These are phyloP conservation scores for Austropuccinia psidii DNA, from an alignment of 1,284 basidiomycete genomes.

Conservation along the genomic window DNA sequence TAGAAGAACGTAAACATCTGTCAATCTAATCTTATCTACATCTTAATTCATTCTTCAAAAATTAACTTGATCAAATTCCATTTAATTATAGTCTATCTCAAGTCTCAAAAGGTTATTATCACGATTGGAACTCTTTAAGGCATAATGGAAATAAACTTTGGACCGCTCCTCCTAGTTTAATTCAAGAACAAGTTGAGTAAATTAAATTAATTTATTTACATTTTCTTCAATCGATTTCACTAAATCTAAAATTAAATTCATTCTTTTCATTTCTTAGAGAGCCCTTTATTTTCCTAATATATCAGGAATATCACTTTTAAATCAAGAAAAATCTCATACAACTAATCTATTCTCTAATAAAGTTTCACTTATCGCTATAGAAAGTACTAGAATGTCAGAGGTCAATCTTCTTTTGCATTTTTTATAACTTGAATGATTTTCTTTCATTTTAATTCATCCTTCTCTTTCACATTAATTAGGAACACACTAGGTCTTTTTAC, in stretches of 20 bases:
- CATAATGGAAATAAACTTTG: constrained; percentile 37
- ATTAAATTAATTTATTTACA: neutral
- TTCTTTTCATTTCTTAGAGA: neutral
- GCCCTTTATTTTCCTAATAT: constrained; percentile 36
- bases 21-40: neutral
- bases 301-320: constrained; percentile 13
- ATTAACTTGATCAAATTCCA: neutral
- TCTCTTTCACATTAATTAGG: neutral
- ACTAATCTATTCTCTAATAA: constrained; percentile 30
- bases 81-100: constrained; percentile 19
- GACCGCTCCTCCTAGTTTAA: constrained; percentile 36
- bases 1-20: constrained; percentile 38
- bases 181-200: constrained; percentile 26
- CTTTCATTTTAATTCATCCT: neutral
- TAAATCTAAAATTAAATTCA: neutral
- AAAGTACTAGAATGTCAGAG: constrained; percentile 37
- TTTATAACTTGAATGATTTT: neutral
- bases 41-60: neutral
- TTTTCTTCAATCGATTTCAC: neutral
- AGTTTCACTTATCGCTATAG: constrained; percentile 32
- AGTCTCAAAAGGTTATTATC: constrained; percentile 36
- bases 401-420: neutral
- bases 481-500: constrained; percentile 34
- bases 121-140: constrained; percentile 33
- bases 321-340: constrained; percentile 29